Evolutionary conservation across 176 grass and related monocot genomes (phyloP).

Genomic region (Panicum miliaceum): DNA sequence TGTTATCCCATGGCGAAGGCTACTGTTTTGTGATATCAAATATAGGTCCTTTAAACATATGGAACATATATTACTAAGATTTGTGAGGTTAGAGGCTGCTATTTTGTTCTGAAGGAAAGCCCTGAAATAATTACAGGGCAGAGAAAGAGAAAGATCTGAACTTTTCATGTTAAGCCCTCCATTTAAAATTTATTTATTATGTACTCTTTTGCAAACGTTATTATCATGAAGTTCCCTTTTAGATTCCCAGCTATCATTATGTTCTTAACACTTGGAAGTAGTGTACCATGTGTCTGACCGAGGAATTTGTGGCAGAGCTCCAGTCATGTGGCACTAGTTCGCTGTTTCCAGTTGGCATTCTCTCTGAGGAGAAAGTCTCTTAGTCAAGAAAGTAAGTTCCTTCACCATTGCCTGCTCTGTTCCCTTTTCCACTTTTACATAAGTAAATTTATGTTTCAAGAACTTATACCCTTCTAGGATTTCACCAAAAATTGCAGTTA

Average conservation of each 20-base stretch:
- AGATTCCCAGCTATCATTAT: not conserved
- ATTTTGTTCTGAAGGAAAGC: slow-evolving; percentile 23
- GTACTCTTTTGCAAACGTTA: slow-evolving; percentile 6
- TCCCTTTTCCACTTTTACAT: not conserved
- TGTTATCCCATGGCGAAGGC: slow-evolving; percentile 21
- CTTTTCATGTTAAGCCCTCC: not conserved
- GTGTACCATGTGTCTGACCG: slow-evolving; percentile 15
- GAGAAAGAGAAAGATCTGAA: not conserved
- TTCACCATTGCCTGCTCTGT: not conserved
- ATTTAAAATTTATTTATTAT: slow-evolving; percentile 26
- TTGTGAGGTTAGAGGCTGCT: not conserved
- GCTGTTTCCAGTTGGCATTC: slow-evolving; percentile 91
- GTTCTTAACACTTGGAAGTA: slow-evolving; percentile 16
- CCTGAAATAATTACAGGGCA: slow-evolving; percentile 11
- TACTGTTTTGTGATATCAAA: not conserved
- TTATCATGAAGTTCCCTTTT: slow-evolving; percentile 19
- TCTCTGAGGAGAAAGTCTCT: slow-evolving; percentile 80
- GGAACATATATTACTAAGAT: not conserved
- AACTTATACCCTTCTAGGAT: slow-evolving; percentile 10
- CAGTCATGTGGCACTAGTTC: slow-evolving; percentile 71
- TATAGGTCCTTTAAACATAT: not conserved
- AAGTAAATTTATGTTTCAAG: slow-evolving; percentile 24
- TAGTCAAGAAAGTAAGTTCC: slow-evolving; percentile 77
- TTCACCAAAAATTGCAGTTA: slow-evolving; percentile 6
- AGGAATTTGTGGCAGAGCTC: slow-evolving; percentile 64